phyloP scores from a whole-genome alignment of 2,329 filamentous ascomycete genomes.

The Colletotrichum cereale region DNA sequence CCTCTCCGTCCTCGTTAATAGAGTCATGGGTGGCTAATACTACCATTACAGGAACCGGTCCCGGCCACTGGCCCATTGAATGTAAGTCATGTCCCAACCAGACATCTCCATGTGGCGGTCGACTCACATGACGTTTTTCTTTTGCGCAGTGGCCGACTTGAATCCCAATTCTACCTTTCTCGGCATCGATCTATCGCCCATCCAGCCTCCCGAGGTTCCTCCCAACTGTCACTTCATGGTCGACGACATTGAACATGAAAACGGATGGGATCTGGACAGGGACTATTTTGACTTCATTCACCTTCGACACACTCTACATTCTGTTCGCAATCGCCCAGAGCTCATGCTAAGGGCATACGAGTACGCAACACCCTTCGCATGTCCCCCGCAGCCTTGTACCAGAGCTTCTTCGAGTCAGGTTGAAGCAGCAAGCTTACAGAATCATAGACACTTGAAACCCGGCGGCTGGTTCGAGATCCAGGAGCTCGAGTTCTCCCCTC shows the following conservation, averaged over 20 bases:
- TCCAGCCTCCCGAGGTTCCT: conserved; percentile 64
- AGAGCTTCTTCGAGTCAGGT: not conserved
- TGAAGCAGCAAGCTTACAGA: not conserved
- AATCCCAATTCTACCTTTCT: conserved; percentile 59
- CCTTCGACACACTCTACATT: conserved; percentile 60
- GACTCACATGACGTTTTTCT: conserved; percentile 31
- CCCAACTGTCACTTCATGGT: conserved; percentile 65
- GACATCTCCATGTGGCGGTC: not conserved
- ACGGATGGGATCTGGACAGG: conserved; percentile 62
- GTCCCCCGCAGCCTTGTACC: not conserved
- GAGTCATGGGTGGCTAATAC: conserved; percentile 37
- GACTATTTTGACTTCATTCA: conserved; percentile 63
- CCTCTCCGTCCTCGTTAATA: not conserved
- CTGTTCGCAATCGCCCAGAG: conserved; percentile 55
- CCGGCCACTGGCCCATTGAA: conserved; percentile 64
- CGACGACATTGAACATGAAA: conserved; percentile 64
- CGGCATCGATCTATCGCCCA: conserved; percentile 65
- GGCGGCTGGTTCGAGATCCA: conserved; percentile 65
- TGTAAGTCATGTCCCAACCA: conserved; percentile 51
- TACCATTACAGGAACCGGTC: conserved; percentile 58
- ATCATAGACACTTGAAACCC: conserved; percentile 61
- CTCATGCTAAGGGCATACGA: conserved; percentile 58
- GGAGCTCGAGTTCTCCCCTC: conserved; percentile 57
- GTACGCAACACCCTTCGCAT: conserved; percentile 46
- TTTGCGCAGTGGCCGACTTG: conserved; percentile 58